Base-by-base conservation (phyloP, 495 filamentous ascomycete genomes). In the Neurospora sp. region DNA sequence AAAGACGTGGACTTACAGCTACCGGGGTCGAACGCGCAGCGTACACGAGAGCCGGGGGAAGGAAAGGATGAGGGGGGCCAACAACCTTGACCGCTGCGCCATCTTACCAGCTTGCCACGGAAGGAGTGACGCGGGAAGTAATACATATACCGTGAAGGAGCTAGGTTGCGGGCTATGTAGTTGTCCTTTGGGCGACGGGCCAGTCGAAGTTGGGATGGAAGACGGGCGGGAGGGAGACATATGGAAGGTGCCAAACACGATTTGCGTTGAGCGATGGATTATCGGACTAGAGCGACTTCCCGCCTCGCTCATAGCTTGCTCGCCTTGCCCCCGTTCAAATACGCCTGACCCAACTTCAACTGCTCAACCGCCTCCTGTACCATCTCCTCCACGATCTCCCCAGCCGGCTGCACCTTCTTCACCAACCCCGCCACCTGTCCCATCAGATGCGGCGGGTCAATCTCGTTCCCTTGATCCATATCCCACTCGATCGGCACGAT, bases 391-490 rank as follows among this genome's bases (percentile, higher is more conserved):
- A 98, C 89, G 82, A 98, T 96, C 76, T 88, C 84, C 61, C 84
- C 88, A 1, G 95, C 95, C 2, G 95, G 94, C 82, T 92, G 87
- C 48, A 98, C 86, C 69, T 90, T 87, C 46, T 82, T 79, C 37
- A 98, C 89, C 11, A 88, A 84, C 3, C 91, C 95, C 0, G 93
- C 91, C 18, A 97, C 94, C 84, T 96, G 93, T n/a, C 94, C 94
- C 94, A 97, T 97, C 75, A 97, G 75, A 81, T 93, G 94, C 39
- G 94, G 94, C 71, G 90, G 84, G 77, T 97, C 93, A 44, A 96
- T 82, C 73, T 96, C 93, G 22, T 83, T 86, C 6, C 91, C 92
- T 53, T 88, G 82, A 61, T 95, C 91, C 79, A 97, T 80, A 82
- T 97, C 94, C 78, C 91, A 83, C 83, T 90, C 87, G 77, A 96